Evolutionary conservation across 345 rosid species (phyloP), one percentile per base, ranked within the genome.

Genomic region (Acer saccharum): DNA sequence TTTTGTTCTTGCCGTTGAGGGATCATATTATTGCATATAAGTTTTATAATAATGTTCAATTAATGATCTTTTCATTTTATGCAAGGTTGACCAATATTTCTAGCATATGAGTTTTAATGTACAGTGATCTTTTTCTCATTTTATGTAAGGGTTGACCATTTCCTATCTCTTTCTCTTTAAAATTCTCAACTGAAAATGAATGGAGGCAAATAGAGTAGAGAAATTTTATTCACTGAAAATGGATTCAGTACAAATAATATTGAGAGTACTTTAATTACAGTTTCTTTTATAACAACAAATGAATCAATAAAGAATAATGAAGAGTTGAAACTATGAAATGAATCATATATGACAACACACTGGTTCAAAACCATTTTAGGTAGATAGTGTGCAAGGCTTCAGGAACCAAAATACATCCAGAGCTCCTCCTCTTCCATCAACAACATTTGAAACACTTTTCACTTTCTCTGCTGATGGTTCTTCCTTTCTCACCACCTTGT

Each of bases 391-490:
- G 90, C 98, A 96, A 78, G 99, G 99, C 88, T 96, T 94, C 78
- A 94, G 79, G 85, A 96, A 90, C 98, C 99, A 96, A 69, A 94
- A 92, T 70, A 96, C 89, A 72, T 92, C 94, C 69, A 90, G 82
- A 5, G 86, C 84, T 68, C 50, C 50, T 54, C 60, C 23, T 57
- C 64, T 60, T n/a, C 64, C 64, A 60, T 86, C 90, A 17, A 67
- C 82, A 66, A 78, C 67, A 20, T 60, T 60, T 41, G 90, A 77
- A 25, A 77, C 78, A 25, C 32, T 81, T 32, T 48, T 74, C 43
- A 79, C 83, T 73, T 83, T 87, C 18, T 74, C 85, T 4, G 50
- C 82, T 27, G 6, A 5, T 35, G 69, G 76, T 27, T 78, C 88
- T 54, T 86, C 90, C 71, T 79, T 78, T 17, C 12, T 73, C 62